These are phyloP conservation scores for Crithidia brevicula DNA, from an alignment of 208 protist species.

Conservation along the genomic window DNA sequence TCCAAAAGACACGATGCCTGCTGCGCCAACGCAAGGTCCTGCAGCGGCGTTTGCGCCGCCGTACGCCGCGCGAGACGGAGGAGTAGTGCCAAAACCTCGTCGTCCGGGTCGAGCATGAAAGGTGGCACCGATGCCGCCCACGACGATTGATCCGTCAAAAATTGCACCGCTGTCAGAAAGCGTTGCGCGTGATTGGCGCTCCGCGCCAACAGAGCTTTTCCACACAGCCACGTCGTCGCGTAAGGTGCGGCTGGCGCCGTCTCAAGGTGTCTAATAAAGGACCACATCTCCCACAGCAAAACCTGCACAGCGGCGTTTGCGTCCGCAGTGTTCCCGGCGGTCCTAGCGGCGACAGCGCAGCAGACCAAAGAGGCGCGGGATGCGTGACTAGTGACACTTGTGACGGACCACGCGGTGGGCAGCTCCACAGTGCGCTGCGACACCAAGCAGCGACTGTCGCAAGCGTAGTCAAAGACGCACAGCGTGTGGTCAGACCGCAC, in stretches of 20 bases:
- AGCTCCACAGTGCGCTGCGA: constrained; percentile 63
- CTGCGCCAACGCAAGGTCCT: constrained; percentile 34
- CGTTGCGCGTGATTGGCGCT: constrained; percentile 63
- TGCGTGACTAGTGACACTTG: constrained; percentile 53
- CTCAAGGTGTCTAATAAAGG: constrained; percentile 23
- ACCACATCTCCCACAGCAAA: constrained; percentile 74
- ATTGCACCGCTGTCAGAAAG: constrained; percentile 50
- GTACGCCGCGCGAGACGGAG: constrained; percentile 43
- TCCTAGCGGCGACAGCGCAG: constrained; percentile 27
- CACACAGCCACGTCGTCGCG: constrained; percentile 62
- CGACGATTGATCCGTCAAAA: constrained; percentile 67
- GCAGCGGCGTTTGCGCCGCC: background rate
- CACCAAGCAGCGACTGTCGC: constrained; percentile 36
- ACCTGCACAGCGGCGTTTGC: constrained; percentile 27
- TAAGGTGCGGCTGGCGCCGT: constrained; percentile 13
- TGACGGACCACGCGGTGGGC: constrained; percentile 36
- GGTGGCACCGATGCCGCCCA: constrained; percentile 64
- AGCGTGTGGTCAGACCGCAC: constrained; percentile 55
- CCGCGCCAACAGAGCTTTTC: constrained; percentile 61
- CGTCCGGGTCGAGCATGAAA: constrained; percentile 60
- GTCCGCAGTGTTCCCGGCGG: background rate
- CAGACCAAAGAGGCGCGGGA: constrained; percentile 59
- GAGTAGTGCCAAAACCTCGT: constrained; percentile 53
- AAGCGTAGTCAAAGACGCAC: constrained; percentile 64
- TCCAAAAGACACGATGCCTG: constrained; percentile 61